These are phyloP conservation scores for Chaetomium fimeti DNA, from an alignment of 495 filamentous ascomycete species.

Conservation along the genomic window DNA sequence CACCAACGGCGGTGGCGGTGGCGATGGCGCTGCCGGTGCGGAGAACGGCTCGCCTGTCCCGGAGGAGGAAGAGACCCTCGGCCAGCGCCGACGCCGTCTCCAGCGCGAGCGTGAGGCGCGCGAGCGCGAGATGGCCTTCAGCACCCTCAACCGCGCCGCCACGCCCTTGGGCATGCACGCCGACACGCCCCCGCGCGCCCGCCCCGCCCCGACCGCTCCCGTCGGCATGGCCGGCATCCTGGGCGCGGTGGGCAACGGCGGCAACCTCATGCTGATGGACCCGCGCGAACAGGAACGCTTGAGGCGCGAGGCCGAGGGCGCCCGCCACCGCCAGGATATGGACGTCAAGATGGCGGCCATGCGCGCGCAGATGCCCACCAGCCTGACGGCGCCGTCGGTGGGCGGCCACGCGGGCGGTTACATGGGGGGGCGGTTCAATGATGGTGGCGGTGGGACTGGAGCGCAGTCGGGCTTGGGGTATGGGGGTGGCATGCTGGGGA, in stretches of 20 bases:
- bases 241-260: slow-evolving; percentile 44
- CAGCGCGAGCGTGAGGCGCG: slow-evolving; percentile 66
- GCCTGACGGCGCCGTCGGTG: slow-evolving; percentile 27
- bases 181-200: slow-evolving; percentile 23
- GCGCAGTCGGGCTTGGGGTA: slow-evolving; percentile 21
- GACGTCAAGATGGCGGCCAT: slow-evolving; percentile 44
- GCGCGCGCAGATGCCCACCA: slow-evolving; percentile 44
- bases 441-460: slow-evolving; percentile 43
- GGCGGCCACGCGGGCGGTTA: slow-evolving; percentile 46
- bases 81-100: slow-evolving; percentile 76
- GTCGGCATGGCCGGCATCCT: slow-evolving; percentile 69
- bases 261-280: slow-evolving; percentile 21
- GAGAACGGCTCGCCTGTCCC: slow-evolving; percentile 22
- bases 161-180: slow-evolving; percentile 22
- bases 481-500: slow-evolving; percentile 6
- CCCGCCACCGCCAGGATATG: slow-evolving; percentile 34
- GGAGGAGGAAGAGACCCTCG: slow-evolving; percentile 82
- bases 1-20: slow-evolving; percentile 5
- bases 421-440: slow-evolving; percentile 52
- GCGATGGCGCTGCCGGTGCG: slow-evolving; percentile 24
- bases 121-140: slow-evolving; percentile 45
- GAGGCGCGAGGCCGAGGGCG: slow-evolving; percentile 38
- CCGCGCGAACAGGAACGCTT: slow-evolving; percentile 40
- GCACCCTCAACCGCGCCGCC: slow-evolving; percentile 4
- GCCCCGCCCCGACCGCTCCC: not conserved